Percentiles rank a stretch among this genome's conserved stretches.
Conservation (phyloP, 768 basidiomycete genomes). For the Leccinum olivaceopallidum region DNA sequence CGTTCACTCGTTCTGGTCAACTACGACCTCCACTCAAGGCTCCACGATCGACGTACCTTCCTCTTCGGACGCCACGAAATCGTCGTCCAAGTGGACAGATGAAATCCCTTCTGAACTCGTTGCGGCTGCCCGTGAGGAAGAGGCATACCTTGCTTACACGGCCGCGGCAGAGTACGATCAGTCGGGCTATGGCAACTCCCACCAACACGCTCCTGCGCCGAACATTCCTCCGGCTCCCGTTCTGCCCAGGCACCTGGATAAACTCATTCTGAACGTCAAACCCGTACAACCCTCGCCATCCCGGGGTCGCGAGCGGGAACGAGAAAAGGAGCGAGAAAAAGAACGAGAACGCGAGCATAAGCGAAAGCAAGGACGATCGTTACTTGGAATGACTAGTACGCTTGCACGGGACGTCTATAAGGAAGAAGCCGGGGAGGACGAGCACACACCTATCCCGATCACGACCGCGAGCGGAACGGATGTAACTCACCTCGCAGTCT, state of each 20-base stretch:
- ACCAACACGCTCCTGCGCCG: slow-evolving; percentile 54
- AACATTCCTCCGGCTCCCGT: slow-evolving; percentile 86
- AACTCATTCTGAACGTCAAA: slow-evolving; percentile 79
- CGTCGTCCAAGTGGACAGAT: slow-evolving; percentile 63
- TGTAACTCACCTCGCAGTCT: slow-evolving; percentile 33
- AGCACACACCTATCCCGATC: slow-evolving; percentile 32
- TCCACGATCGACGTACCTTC: slow-evolving; percentile 31
- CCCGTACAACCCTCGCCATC: slow-evolving; percentile 34
- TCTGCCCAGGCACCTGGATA: slow-evolving; percentile 90
- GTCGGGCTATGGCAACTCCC: slow-evolving; percentile 36
- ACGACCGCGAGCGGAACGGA: slow-evolving; percentile 42
- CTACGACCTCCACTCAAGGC: slow-evolving; percentile 35
- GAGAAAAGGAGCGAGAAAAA: slow-evolving; percentile 38
- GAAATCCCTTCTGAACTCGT: slow-evolving; percentile 77
- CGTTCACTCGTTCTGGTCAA: slow-evolving; percentile 47
- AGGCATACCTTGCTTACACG: slow-evolving; percentile 57
- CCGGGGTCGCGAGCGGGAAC: slow-evolving; percentile 35
- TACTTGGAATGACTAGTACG: slow-evolving; percentile 38
- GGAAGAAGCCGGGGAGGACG: slow-evolving; percentile 24
- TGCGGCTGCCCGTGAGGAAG: slow-evolving; percentile 82
- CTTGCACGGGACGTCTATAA: slow-evolving; percentile 29
- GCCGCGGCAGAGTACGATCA: slow-evolving; percentile 36
- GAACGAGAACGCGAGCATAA: slow-evolving; percentile 33
- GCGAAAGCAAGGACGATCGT: slow-evolving; percentile 33
- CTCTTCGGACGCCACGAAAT: slow-evolving; percentile 31